Evolutionary conservation across 1,284 basidiomycete genomes (phyloP), one percentile per base, ranked within the genome.

Genomic region (Tylopilus sp.): DNA sequence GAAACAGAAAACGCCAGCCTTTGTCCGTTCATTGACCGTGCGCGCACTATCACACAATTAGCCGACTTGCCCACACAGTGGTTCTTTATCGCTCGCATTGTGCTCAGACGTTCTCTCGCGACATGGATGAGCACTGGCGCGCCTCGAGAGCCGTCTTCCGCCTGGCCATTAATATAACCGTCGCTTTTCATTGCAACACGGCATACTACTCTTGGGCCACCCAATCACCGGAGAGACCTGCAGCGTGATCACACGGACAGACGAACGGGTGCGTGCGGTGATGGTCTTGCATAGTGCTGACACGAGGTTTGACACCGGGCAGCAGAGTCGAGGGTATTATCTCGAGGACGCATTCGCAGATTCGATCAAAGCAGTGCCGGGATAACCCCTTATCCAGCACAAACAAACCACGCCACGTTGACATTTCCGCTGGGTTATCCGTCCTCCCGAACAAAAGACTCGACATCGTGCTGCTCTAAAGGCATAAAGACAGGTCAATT

Each of bases 371-470:
- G 63, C 66, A 51, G 65, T 70, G 63, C 67, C 59, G 44, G 62
- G 70, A 57, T 67, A 67, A 68, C 63, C 64, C 66, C 76, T 79
- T 77, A 76, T 78, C 73, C 65, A 36, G 61, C 29, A 69, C 74
- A 80, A 79, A 80, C 61, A 80, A 79, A 65, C 65, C 77, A 78
- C 68, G 64, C 73, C 58, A 57, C 58, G 13, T 64, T 52, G 57
- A 58, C 54, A 53, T 64, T 60, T 39, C 62, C 32, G 44, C 67
- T 60, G 58, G 66, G 65, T 70, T 63, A 24, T 66, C 63, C 60
- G 64, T 57, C 41, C 41, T 32, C 56, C 24, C 41, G 13, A 56
- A 52, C 51, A 36, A 53, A 53, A 47, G 26, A 41, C 69, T 19
- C 39, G 6, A 65, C 41, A 49, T 61, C 19, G 13, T 62, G n/a